Evolutionary conservation across 129 eudicot species (phyloP).

Genomic region (Pulicaria dysenterica): DNA sequence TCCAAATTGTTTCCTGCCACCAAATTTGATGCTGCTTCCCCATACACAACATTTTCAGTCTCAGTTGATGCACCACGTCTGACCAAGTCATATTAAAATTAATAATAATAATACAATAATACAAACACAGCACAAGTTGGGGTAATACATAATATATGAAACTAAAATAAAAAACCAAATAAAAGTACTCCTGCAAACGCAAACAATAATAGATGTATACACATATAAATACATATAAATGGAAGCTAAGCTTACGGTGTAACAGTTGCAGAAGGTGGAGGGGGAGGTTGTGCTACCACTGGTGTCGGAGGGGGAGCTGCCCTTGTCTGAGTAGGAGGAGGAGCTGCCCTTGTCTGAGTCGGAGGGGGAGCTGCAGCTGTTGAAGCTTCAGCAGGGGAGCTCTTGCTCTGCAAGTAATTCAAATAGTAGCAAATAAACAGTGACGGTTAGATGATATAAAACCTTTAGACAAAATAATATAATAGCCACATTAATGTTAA

Average conservation of each 20-base stretch:
- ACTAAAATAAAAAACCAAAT: not conserved
- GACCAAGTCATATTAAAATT: too few relatives aligned
- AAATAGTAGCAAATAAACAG: too few relatives aligned
- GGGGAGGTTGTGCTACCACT: conserved; percentile 20
- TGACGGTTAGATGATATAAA: too few relatives aligned
- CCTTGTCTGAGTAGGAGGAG: conserved; percentile 43
- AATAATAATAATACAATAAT: too few relatives aligned
- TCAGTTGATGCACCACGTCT: conserved; percentile 24
- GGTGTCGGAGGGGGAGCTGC: conserved; percentile 27
- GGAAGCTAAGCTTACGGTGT: conserved; percentile 45
- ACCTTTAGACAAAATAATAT: too few relatives aligned
- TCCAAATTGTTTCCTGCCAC: conserved; percentile 39
- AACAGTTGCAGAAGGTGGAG: conserved; percentile 43
- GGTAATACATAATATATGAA: not conserved
- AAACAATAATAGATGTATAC: not conserved
- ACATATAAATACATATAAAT: not conserved
- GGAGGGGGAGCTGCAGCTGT: conserved; percentile 51
- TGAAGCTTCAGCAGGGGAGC: conserved; percentile 65
- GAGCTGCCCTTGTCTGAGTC: conserved; percentile 39
- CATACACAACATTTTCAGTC: conserved; percentile 17
- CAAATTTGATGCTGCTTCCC: conserved; percentile 37
- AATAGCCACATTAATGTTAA: too few relatives aligned
- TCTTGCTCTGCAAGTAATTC: conserved; percentile 46
- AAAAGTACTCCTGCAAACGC: not conserved
- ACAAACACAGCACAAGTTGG: not conserved